Evolutionary conservation across 495 filamentous ascomycete species (phyloP), one percentile per base, ranked within the genome.

Genomic region (Aspergillus diversus): DNA sequence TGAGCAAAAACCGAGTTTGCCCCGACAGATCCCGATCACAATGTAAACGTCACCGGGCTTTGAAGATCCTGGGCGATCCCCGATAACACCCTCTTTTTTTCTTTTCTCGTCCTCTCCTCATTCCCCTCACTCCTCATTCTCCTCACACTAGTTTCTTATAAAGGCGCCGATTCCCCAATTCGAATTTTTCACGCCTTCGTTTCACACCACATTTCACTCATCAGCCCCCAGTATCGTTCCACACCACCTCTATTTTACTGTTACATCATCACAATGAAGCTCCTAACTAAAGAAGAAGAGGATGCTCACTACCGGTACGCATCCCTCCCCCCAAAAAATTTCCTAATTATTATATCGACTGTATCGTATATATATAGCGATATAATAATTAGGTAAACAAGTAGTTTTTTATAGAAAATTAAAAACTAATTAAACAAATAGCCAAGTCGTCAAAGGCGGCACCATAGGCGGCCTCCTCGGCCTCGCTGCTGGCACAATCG

Each of bases 211-310:
- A 46, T 16, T 17, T 37, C n/a, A 16, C 32, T 35, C 31, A 39
- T 39, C 32, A 34, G 16, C 33, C n/a, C 15, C 39, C n/a, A 55
- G 58, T 51, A 21, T 33, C 34, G 21, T 27, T 2, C 21, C 21
- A 27, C 21, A 27, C 21, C 21, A 27, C 21, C 21, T 27, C 21
- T 27, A 27, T 27, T 27, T 27, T 27, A 27, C 21, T 27, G 21
- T 27, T 16, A 57, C 16, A 60, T 52, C 34, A 16, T 52, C 60
- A 57, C 32, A 17, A 55, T 98, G 94, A 98, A 97, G 87, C 78
- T 98, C 68, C 84, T 98, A 71, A 93, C 90, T 55, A 92, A 92
- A 71, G 92, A 97, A 86, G 92, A 97, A 82, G 93, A 97, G 80
- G 71, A 78, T 55, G 82, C 77, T 48, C 85, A 86, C 75, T 88